These are phyloP conservation scores for Rhododendron simsii DNA, from an alignment of 148 eudicot genomes.

Conservation along the genomic window DNA sequence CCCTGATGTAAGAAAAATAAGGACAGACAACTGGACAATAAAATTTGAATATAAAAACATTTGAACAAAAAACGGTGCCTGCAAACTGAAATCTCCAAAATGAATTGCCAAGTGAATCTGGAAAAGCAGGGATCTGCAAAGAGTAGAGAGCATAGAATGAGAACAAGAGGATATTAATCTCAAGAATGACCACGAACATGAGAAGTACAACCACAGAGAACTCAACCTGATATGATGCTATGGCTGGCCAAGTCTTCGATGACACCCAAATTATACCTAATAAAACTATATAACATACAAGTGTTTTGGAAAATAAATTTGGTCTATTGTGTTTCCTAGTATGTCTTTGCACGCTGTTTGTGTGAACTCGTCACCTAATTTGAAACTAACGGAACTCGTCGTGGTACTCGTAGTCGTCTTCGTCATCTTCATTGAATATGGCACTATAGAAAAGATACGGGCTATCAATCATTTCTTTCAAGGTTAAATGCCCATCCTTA, in stretches of 20 bases:
- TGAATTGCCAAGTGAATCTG: not conserved
- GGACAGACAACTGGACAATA: not conserved
- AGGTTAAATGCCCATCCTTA: conserved; percentile 78
- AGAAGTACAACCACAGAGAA: not conserved
- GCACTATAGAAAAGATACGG: conserved; percentile 92
- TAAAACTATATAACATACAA: not conserved
- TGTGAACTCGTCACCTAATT: conserved; percentile 4
- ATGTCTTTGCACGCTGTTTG: not conserved
- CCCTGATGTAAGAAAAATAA: not conserved
- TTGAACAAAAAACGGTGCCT: not conserved
- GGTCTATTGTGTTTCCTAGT: not conserved
- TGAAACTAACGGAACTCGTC: conserved; percentile 77
- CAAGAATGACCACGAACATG: not conserved
- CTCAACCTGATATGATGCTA: conserved; percentile 13
- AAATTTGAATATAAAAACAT: not conserved
- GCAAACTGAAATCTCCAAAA: conserved; percentile 15
- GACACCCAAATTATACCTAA: not conserved
- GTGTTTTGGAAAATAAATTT: conserved; percentile 11
- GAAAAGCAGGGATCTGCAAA: conserved; percentile 10
- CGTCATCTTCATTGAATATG: conserved; percentile 62
- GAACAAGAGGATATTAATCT: not conserved
- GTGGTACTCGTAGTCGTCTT: conserved; percentile 75
- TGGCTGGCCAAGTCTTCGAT: conserved; percentile 1
- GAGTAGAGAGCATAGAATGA: not conserved
- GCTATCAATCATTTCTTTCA: conserved; percentile 83